Evolutionary conservation across 148 eudicot genomes (phyloP), one percentile per base, ranked within the genome.

Genomic region (Chenopodium album): DNA sequence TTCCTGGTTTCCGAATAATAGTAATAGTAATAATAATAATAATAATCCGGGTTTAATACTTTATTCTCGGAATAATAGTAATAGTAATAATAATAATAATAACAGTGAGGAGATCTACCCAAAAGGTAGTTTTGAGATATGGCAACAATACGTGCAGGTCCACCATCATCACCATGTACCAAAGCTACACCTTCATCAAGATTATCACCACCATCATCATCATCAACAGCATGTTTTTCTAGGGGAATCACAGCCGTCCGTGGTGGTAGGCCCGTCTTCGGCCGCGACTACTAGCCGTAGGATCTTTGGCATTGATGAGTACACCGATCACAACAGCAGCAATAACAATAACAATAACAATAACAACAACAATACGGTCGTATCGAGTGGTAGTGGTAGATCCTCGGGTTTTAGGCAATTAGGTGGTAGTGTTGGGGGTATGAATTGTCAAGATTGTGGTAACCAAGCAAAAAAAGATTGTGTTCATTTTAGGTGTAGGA

Each of bases 391-490:
- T 77, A 77, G 66, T 79, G 78, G 84, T 9, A 9, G 12, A 56
- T 56, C 60, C 76, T 52, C 68, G 56, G 60, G 47, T 28, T 76
- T 75, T 66, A 75, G 62, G 34, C 74, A 75, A 47, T 66, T 81
- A 32, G 79, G 79, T 11, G 62, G 65, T 7, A 76, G 44, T 13
- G 23, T 22, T 32, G 91, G 88, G 4, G 89, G 88, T 0, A 82
- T 92, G 70, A 92, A 89, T 37, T 94, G 98, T 73, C 97, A 92
- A 72, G 98, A 94, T 66, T 94, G 98, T 67, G 98, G 98, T 2
- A 94, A 94, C 67, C 95, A 92, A 66, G 90, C 99, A 1, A 96
- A 96, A 86, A 94, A 92, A 66, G 98, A 92, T 34, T 94, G 98
- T 50, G 32, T 50, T 0, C 92, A 94, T 56, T n/a, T 89, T 80